Evolutionary conservation across 306 rosid genomes (phyloP), one percentile per base, ranked within the genome.

Genomic region (Parietaria judaica): DNA sequence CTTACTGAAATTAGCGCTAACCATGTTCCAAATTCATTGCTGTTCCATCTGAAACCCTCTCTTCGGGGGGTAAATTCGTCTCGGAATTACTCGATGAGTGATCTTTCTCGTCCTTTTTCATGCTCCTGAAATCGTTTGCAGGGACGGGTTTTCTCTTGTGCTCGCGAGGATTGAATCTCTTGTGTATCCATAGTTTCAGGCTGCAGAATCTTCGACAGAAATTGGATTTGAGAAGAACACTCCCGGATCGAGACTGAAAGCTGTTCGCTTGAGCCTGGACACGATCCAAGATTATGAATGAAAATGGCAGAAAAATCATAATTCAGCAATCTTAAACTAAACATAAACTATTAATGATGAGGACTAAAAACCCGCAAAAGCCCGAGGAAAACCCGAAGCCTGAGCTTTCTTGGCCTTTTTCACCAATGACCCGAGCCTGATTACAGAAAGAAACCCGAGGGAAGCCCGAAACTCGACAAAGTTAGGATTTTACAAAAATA

Each of bases 191-290:
- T 17, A 67, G 74, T 70, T 79, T 85, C 36, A 90, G 63, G 65
- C 86, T 86, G 58, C 73, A 73, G 81, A 85, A 76, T 36, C 70
- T 72, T 68, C 34, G 68, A 72, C 95, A 81, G 46, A 87, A 74
- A 60, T 66, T 69, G 58, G 66, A 66, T 41, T 69, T 61, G 56
- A 58, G 54, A 51, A 72, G 68, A 63, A 43, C 64, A 50, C 74
- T 56, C 51, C 79, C 56, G 4, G 64, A 57, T 43, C 55, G 52
- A n/a, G 48, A 47, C 60, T 35, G 55, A 13, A 68, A 76, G 46
- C 50, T 62, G 64, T 65, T 70, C 8, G 74, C 60, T 48, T 67
- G 75, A 82, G 52, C 76, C 95, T 86, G 68, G 47, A 74, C 48
- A 36, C 14, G 67, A 64, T 23, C 31, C 31, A 23, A 23, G 50